Evolutionary conservation across 1,284 basidiomycete genomes (phyloP).

Genomic region (Apiotrichum porosum): DNA sequence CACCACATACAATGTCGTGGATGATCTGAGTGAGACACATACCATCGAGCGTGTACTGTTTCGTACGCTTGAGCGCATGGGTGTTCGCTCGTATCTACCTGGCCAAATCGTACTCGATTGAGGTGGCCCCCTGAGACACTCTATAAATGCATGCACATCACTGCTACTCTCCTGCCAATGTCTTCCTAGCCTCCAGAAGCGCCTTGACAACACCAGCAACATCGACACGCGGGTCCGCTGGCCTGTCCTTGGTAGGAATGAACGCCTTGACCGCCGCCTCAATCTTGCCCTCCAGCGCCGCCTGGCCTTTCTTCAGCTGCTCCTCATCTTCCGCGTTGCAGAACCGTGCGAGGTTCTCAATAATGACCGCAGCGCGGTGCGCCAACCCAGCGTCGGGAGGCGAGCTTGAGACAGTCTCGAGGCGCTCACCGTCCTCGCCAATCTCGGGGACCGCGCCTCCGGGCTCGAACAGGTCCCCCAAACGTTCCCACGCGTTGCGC

Average conservation of each 20-base stretch:
- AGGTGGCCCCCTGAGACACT: too few species aligned
- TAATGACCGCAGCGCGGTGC: slow-evolving; percentile 68
- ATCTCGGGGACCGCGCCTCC: slow-evolving; percentile 5
- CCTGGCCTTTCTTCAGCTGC: neutral
- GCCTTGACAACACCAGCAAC: neutral
- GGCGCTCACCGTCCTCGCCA: slow-evolving; percentile 34
- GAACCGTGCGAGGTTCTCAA: slow-evolving; percentile 58
- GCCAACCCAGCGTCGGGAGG: slow-evolving; percentile 55
- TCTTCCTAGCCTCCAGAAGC: neutral
- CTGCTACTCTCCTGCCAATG: too few species aligned
- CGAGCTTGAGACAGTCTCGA: slow-evolving; percentile 30
- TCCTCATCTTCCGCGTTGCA: slow-evolving; percentile 1
- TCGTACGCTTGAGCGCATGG: too few species aligned
- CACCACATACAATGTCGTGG: too few species aligned
- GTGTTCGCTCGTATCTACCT: too few species aligned
- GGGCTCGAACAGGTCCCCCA: slow-evolving; percentile 57
- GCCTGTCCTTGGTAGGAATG: neutral
- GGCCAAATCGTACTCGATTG: too few species aligned
- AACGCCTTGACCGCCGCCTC: neutral
- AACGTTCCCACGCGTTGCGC: slow-evolving; percentile 58
- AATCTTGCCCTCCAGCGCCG: neutral
- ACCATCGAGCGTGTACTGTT: too few species aligned
- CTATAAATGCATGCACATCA: too few species aligned
- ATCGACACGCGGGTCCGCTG: neutral
- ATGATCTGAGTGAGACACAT: too few species aligned